phyloP scores from a whole-genome alignment of 495 filamentous ascomycete species.

The Aspergillus avenaceus region DNA sequence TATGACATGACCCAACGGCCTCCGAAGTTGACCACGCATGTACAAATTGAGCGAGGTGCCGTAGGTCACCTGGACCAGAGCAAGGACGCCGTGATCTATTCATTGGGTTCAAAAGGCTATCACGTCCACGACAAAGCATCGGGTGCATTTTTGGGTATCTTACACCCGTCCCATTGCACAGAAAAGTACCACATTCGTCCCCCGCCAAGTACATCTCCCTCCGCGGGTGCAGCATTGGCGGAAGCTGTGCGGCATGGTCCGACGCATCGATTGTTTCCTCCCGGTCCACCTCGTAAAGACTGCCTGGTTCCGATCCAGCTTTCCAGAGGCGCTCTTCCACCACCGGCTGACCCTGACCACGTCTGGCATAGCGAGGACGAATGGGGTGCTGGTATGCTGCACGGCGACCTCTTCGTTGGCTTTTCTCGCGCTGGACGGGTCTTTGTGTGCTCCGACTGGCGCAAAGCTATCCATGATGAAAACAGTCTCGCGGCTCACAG shows the following conservation, averaged over 20 bases:
- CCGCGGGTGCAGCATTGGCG: conserved; percentile 14
- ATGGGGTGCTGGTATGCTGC: conserved; percentile 38
- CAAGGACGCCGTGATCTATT: conserved; percentile 34
- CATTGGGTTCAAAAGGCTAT: conserved; percentile 33
- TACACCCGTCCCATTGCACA: conserved; percentile 25
- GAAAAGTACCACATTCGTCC: conserved; percentile 31
- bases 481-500: conserved; percentile 18
- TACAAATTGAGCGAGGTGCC: conserved; percentile 28
- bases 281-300: conserved; percentile 17
- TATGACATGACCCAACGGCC: conserved; percentile 39
- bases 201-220: conserved; percentile 12
- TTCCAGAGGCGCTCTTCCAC: conserved; percentile 21
- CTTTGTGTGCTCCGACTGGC: conserved; percentile 37
- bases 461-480: conserved; percentile 27
- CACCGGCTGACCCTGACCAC: conserved; percentile 23
- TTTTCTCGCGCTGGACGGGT: conserved; percentile 36
- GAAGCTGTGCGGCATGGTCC: conserved; percentile 17
- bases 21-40: conserved; percentile 23
- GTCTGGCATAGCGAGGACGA: conserved; percentile 29
- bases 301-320: conserved; percentile 24
- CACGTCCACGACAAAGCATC: conserved; percentile 29
- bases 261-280: conserved; percentile 7
- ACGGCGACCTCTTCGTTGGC: conserved; percentile 34
- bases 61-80: conserved; percentile 38
- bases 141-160: conserved; percentile 23